Base-by-base conservation (phyloP, 148 eudicot genomes). In the Oxyria digyna region DNA sequence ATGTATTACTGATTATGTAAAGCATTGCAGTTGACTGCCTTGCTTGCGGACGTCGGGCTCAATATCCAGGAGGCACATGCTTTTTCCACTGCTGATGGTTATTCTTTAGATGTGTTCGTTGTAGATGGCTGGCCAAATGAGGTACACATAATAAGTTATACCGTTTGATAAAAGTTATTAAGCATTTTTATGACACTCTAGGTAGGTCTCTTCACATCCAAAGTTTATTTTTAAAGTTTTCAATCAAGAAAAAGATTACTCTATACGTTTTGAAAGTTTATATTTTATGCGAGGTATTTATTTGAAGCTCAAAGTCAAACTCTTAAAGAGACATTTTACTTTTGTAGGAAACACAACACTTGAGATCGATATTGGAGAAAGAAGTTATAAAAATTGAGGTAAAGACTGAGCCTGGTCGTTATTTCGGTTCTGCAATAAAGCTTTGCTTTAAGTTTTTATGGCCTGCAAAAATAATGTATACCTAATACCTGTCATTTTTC, bases 11-110 rank as follows among this genome's bases (percentile, higher is more conserved):
- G 40, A 62, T 64, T 38, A 24, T 71, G 73, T 48, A 33, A 37
- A 68, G 29, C 21, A 15, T 26, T 84, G 80, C 87, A 88, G 95
- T 79, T 88, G 78, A 88, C 95, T 57, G 78, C 88, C 27, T 77
- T 88, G 72, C 83, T 88, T 46, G 84, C 88, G 31, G 91, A 86
- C 72, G 80, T 86, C 26, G 95, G 91, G 78, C 75, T 88, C 77
- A 88, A 88, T 81, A 88, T 88, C 75, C 90, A 86, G 78, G 95
- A 88, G 80, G 95, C 95, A 65, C 95, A 88, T 75, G 95, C 81
- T 68, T 88, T 88, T 71, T 88, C 95, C 40, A 86, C 95, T 38
- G 73, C 74, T 68, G 95, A 88, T 73, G 91, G 95, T 63, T 88
- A 85, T 78, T 88, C 95, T 17, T 76, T 88, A 71, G 95, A 88